These are phyloP conservation scores for Rhododendron williamsianum DNA, from an alignment of 148 eudicot species.

Conservation along the genomic window DNA sequence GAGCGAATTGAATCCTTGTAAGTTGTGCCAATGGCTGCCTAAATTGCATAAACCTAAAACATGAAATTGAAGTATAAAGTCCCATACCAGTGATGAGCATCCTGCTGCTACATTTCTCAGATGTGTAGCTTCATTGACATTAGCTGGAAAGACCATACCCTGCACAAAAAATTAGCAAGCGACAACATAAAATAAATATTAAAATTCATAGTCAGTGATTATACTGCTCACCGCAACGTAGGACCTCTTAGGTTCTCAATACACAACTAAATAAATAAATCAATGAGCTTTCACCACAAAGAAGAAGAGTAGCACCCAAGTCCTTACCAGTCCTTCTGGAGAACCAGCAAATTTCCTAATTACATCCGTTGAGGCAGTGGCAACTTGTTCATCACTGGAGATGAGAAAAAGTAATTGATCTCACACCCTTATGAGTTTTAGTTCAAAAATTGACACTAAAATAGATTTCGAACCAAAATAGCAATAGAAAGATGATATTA, in stretches of 20 bases:
- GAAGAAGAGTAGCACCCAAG: conserved; percentile 7
- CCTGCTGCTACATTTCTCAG: conserved; percentile 53
- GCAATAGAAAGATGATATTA: background rate
- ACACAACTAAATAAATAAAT: background rate
- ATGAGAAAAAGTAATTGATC: conserved; percentile 16
- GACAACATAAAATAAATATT: background rate
- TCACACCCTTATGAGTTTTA: background rate
- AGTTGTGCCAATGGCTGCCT: background rate
- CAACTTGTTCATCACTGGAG: conserved; percentile 74
- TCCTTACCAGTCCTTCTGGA: conserved; percentile 65
- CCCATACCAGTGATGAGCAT: conserved; percentile 68
- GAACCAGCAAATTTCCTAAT: conserved; percentile 53
- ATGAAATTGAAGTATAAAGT: conserved; percentile 5
- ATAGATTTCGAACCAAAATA: background rate
- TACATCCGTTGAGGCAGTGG: conserved; percentile 74
- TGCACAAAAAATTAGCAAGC: conserved; percentile 24
- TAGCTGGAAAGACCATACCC: conserved; percentile 68
- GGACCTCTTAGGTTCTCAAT: background rate
- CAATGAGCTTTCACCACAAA: background rate
- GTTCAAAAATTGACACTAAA: background rate
- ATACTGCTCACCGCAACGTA: background rate
- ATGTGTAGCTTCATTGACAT: conserved; percentile 49
- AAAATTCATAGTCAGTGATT: background rate
- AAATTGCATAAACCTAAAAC: conserved; percentile 1
- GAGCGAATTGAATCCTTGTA: background rate